Percentiles rank a stretch among this genome's conserved stretches.
These are phyloP conservation scores for Pouteria campechiana DNA, from an alignment of 179 eudicot genomes.

Conservation along the genomic window DNA sequence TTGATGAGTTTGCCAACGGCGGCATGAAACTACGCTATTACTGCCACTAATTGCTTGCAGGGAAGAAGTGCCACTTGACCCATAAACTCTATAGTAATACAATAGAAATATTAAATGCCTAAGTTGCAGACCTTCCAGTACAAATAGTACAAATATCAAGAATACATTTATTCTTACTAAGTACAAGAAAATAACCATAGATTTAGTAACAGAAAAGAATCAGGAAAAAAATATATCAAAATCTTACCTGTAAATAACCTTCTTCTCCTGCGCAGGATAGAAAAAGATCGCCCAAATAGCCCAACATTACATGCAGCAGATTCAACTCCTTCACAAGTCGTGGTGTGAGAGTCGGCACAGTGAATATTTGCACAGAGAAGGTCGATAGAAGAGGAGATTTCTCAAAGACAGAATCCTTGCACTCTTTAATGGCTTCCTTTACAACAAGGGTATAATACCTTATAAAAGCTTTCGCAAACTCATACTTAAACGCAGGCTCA, in stretches of 20 bases:
- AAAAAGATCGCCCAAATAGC: slow-evolving; percentile 59
- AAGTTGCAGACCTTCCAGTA: no score
- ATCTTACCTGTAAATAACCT: slow-evolving; percentile 73
- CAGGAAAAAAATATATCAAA: no score
- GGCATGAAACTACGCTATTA: no score
- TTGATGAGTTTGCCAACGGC: no score
- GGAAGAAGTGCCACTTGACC: no score
- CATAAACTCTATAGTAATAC: no score
- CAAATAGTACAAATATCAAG: no score
- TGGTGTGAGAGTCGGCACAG: slow-evolving; percentile 88
- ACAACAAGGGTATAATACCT: slow-evolving; percentile 60
- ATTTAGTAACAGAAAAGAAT: no score
- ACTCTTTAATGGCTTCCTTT: slow-evolving; percentile 41
- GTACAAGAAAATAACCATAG: no score
- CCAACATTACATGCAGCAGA: slow-evolving; percentile 61
- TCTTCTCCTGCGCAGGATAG: slow-evolving; percentile 62
- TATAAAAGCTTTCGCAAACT: slow-evolving; percentile 75
- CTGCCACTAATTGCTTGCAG: no score
- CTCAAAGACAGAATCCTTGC: slow-evolving; percentile 32
- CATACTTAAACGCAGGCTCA: slow-evolving; percentile 80
- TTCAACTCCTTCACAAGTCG: slow-evolving; percentile 75
- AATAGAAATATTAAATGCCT: no score
- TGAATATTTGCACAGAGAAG: slow-evolving; percentile 88
- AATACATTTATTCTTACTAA: no score
- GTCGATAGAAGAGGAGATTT: slow-evolving; percentile 54